phyloP scores from a whole-genome alignment of 2,329 filamentous ascomycete genomes.

The Fusarium sp. region DNA sequence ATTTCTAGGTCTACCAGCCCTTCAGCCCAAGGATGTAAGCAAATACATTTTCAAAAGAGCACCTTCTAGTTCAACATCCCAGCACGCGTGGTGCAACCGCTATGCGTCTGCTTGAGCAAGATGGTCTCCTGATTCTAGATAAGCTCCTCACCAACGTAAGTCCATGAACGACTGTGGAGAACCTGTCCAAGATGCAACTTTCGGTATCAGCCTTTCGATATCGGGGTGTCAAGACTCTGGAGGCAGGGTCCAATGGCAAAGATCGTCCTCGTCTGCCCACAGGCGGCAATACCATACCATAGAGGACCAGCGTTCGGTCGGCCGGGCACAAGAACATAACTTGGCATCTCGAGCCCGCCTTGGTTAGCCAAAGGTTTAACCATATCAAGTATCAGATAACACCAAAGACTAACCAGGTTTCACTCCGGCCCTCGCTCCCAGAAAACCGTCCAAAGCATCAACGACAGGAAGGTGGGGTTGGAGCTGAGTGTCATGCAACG shows the following conservation, averaged over 20 bases:
- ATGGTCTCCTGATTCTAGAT: neutral
- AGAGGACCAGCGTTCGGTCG: constrained; percentile 2
- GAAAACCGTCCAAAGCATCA: constrained; percentile 6
- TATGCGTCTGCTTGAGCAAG: constrained; percentile 5
- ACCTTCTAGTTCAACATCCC: constrained; percentile 11
- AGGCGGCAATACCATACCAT: constrained; percentile 15
- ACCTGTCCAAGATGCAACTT: constrained; percentile 9
- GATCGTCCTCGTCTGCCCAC: constrained; percentile 2
- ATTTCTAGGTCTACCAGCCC: constrained; percentile 9
- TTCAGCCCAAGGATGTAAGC: constrained; percentile 7
- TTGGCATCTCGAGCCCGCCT: neutral
- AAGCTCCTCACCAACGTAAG: neutral
- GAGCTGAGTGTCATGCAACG: constrained; percentile 13
- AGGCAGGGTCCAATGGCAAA: constrained; percentile 6
- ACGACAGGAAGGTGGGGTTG: constrained; percentile 12
- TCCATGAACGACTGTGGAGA: constrained; percentile 18
- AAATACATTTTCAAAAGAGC: constrained; percentile 4
- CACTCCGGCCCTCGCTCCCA: constrained; percentile 3
- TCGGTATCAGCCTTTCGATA: neutral
- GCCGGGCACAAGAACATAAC: neutral
- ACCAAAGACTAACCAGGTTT: neutral
- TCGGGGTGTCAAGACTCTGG: neutral
- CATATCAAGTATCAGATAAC: constrained; percentile 7
- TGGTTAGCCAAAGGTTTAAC: neutral
- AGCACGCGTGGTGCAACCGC: constrained; percentile 16